Conservation (phyloP, 352 stramenopile genomes). For the Phytophthora constricta region DNA sequence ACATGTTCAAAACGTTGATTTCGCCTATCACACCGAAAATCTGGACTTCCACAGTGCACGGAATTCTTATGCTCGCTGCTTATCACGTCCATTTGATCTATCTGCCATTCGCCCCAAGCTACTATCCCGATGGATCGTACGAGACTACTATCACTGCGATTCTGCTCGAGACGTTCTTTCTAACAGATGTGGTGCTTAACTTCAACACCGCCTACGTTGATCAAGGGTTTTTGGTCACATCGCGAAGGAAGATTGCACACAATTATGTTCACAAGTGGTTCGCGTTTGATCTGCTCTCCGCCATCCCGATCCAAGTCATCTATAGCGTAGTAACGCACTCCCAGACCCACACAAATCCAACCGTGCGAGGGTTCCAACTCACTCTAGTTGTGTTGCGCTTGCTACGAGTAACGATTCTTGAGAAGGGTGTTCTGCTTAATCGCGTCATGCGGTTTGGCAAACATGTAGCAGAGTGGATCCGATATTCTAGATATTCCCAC, state of each 20-base stretch:
- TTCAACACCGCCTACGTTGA: constrained; percentile 20
- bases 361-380: not conserved
- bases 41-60: constrained; percentile 6
- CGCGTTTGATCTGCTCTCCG: constrained; percentile 12
- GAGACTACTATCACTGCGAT: not conserved
- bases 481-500: constrained; percentile 39
- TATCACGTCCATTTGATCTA: constrained; percentile 26
- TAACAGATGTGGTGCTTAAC: constrained; percentile 19
- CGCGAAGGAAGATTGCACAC: constrained; percentile 16
- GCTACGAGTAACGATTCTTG: constrained; percentile 3
- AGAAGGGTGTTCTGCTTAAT: constrained; percentile 29
- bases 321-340: not conserved
- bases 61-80: constrained; percentile 1
- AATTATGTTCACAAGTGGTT: constrained; percentile 7
- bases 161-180: not conserved
- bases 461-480: constrained; percentile 25
- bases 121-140: not conserved
- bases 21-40: constrained; percentile 14
- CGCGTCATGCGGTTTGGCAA: constrained; percentile 25
- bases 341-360: constrained; percentile 12
- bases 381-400: constrained; percentile 27
- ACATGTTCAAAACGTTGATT: not conserved
- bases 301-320: constrained; percentile 1
- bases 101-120: constrained; percentile 9
- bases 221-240: not conserved